Conservation (phyloP, 2,329 filamentous ascomycete species). For the Calonectria ilicicola region DNA sequence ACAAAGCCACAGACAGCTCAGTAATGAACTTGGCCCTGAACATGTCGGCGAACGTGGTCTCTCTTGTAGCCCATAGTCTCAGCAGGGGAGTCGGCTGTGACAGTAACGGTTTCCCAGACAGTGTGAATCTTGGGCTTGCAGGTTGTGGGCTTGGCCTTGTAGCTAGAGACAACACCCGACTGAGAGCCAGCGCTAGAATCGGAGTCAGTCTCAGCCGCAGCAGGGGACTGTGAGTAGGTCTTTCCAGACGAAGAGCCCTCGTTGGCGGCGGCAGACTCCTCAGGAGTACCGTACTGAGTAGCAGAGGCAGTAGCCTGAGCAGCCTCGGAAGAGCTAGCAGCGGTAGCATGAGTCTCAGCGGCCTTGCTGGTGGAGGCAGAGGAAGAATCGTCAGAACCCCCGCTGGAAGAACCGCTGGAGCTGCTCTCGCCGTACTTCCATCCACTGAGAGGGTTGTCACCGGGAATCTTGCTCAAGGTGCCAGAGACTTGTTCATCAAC, state of each 20-base stretch:
- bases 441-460: slow-evolving; percentile 65
- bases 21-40: slow-evolving; percentile 51
- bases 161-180: slow-evolving; percentile 31
- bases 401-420: slow-evolving; percentile 16
- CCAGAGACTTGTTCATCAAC: slow-evolving; percentile 60
- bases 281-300: slow-evolving; percentile 22
- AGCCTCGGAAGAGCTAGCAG: neutral
- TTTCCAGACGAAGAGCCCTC: slow-evolving; percentile 14
- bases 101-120: slow-evolving; percentile 60
- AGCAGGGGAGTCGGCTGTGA: slow-evolving; percentile 47
- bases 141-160: slow-evolving; percentile 33
- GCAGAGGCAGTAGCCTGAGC: slow-evolving; percentile 17
- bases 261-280: slow-evolving; percentile 21
- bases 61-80: slow-evolving; percentile 39
- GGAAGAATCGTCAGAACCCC: neutral
- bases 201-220: slow-evolving; percentile 24
- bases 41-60: slow-evolving; percentile 48
- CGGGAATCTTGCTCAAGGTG: slow-evolving; percentile 62
- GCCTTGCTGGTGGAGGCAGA: slow-evolving; percentile 13
- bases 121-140: slow-evolving; percentile 49
- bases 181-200: slow-evolving; percentile 34
- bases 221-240: slow-evolving; percentile 23
- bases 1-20: slow-evolving; percentile 27
- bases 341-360: neutral
- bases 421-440: slow-evolving; percentile 58